phyloP scores from a whole-genome alignment of 441 rosid genomes.

The Mallotus japonicus region DNA sequence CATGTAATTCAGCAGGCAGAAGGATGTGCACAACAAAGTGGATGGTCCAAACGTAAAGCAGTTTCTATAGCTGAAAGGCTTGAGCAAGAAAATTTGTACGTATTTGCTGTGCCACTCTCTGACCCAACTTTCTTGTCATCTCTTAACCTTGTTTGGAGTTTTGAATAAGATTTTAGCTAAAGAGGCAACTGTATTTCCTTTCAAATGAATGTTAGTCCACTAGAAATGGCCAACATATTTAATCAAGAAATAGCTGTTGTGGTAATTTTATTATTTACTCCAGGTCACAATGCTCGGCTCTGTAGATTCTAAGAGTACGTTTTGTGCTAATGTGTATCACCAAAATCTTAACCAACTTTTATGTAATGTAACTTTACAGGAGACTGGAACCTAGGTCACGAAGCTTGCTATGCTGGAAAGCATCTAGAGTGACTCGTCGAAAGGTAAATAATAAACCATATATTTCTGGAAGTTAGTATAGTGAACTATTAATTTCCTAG shows the following conservation, averaged over 20 bases:
- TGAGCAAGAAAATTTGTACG: constrained; percentile 97
- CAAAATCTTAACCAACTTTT: constrained; percentile 10
- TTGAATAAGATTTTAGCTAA: background rate
- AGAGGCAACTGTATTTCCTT: background rate
- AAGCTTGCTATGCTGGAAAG: constrained; percentile 92
- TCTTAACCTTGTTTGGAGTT: background rate
- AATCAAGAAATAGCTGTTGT: background rate
- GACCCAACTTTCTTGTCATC: background rate
- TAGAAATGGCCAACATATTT: background rate
- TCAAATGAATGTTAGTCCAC: background rate
- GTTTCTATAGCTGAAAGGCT: constrained; percentile 98
- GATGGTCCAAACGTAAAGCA: constrained; percentile 86
- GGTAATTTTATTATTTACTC: background rate
- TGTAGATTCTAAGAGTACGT: background rate
- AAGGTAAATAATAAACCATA: constrained; percentile 50
- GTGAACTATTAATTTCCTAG: background rate
- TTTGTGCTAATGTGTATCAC: background rate
- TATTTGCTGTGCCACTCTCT: constrained; percentile 18
- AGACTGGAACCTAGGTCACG: constrained; percentile 90
- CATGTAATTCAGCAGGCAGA: constrained; percentile 94
- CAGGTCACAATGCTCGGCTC: too few relatives aligned
- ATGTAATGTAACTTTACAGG: constrained; percentile 43
- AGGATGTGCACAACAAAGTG: constrained; percentile 60
- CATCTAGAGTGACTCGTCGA: constrained; percentile 61
- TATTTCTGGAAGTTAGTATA: background rate